Percentiles rank a stretch among this genome's conserved stretches.
phyloP scores from a whole-genome alignment of 441 rosid species.

The Aquilaria agallochum region DNA sequence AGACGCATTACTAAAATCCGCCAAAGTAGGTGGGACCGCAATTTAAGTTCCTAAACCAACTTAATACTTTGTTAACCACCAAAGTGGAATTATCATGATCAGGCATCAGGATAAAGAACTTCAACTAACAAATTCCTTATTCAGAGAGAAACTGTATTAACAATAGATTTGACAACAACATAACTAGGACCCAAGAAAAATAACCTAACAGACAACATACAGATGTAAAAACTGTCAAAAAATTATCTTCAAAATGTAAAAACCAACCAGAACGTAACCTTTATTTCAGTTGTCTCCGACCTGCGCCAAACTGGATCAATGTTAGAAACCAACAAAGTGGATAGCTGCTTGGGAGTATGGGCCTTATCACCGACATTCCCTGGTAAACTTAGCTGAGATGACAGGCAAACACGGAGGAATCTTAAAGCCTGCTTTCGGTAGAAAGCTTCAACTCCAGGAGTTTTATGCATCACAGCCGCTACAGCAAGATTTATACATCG shows the following conservation, averaged over 20 bases:
- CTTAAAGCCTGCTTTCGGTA: constrained; percentile 88
- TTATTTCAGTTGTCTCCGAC: constrained; percentile 63
- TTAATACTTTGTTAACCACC: too few species aligned
- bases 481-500: constrained; percentile 97
- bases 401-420: constrained; percentile 86
- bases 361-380: constrained; percentile 78
- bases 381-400: constrained; percentile 96
- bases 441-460: constrained; percentile 52
- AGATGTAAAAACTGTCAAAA: too few species aligned
- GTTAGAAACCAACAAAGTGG: constrained; percentile 61
- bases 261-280: constrained; percentile 48
- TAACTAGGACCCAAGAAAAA: too few species aligned
- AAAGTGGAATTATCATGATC: too few species aligned
- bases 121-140: too few species aligned
- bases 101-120: too few species aligned
- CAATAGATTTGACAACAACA: too few species aligned
- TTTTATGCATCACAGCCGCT: constrained; percentile 71
- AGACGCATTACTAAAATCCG: too few species aligned
- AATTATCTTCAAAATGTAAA: constrained; percentile 1
- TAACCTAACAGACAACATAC: too few species aligned
- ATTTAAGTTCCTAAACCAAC: too few species aligned
- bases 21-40: too few species aligned
- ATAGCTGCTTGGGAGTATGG: constrained; percentile 55
- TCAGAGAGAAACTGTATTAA: too few species aligned
- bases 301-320: constrained; percentile 70